Percentiles rank a stretch among this genome's conserved stretches.
Conservation (phyloP, 169 alveolate genomes). For the Toxoplasma gondii region DNA sequence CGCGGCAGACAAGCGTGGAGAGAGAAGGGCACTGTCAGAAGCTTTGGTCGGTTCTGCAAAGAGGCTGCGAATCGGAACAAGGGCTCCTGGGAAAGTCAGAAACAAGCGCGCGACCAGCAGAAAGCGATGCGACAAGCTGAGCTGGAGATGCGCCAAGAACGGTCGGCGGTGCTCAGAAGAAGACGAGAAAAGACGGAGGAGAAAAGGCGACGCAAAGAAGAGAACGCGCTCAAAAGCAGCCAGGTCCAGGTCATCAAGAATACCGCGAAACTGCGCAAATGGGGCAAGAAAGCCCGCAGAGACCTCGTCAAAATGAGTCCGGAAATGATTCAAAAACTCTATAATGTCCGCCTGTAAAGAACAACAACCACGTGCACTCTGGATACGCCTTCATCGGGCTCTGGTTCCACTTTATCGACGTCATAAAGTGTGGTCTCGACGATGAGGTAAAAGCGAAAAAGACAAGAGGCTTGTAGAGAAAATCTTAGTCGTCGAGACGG, state of each 20-base stretch:
- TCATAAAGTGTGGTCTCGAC: too few species aligned
- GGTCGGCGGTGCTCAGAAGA: conserved; percentile 31
- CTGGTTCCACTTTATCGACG: too few species aligned
- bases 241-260: conserved; percentile 58
- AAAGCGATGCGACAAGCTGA: conserved; percentile 38
- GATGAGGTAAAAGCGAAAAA: too few species aligned
- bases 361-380: too few species aligned
- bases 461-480: too few species aligned
- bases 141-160: conserved; percentile 21
- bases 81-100: conserved; percentile 52
- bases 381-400: too few species aligned
- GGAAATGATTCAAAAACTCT: conserved; percentile 61
- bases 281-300: conserved; percentile 56
- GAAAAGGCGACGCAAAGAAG: conserved; percentile 57
- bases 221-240: conserved; percentile 56
- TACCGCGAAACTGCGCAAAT: conserved; percentile 47
- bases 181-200: conserved; percentile 61
- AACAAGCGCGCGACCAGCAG: conserved; percentile 27
- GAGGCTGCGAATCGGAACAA: conserved; percentile 34
- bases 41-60: conserved; percentile 62
- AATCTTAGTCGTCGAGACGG: too few species aligned
- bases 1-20: conserved; percentile 61
- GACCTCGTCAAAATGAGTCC: conserved; percentile 70
- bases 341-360: conserved; percentile 34
- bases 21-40: conserved; percentile 46